Percentiles rank a stretch among this genome's conserved stretches.
These are phyloP conservation scores for Trichophyton simii DNA, from an alignment of 2,329 filamentous ascomycete genomes.

Conservation along the genomic window DNA sequence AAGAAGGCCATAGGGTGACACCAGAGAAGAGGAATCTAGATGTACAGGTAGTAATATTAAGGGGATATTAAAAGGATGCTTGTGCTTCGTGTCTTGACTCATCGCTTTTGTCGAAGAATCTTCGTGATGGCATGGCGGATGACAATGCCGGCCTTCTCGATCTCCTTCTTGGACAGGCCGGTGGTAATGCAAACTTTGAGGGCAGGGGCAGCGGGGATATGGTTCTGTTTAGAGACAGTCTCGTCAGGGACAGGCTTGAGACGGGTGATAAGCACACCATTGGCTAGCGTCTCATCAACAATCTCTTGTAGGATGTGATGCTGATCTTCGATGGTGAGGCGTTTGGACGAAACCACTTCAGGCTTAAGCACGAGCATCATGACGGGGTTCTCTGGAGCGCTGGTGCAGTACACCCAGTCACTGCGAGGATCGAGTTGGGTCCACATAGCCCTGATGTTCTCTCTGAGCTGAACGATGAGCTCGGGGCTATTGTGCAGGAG, in stretches of 20 bases:
- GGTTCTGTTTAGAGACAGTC: slow-evolving; percentile 53
- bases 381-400: slow-evolving; percentile 71
- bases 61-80: neutral
- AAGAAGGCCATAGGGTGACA: neutral
- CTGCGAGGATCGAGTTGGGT: slow-evolving; percentile 82
- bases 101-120: slow-evolving; percentile 51
- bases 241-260: slow-evolving; percentile 65
- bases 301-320: slow-evolving; percentile 76
- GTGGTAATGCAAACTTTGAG: slow-evolving; percentile 85
- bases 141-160: slow-evolving; percentile 79
- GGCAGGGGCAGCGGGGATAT: slow-evolving; percentile 61
- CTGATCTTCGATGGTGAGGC: slow-evolving; percentile 61
- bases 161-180: slow-evolving; percentile 82
- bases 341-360: slow-evolving; percentile 61
- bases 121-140: slow-evolving; percentile 92
- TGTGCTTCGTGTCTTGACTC: neutral
- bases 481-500: slow-evolving; percentile 80
- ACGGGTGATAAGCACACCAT: slow-evolving; percentile 78
- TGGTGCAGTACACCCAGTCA: slow-evolving; percentile 81
- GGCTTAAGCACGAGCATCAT: slow-evolving; percentile 73
- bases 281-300: slow-evolving; percentile 84
- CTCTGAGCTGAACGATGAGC: slow-evolving; percentile 62
- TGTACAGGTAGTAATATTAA: neutral
- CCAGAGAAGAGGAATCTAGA: neutral
- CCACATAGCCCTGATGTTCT: slow-evolving; percentile 76